A percentile compares a stretch with the other conserved stretches of the same genome.
Conservation (phyloP, 805 yeast species). For the Ogataea pilisensis region DNA sequence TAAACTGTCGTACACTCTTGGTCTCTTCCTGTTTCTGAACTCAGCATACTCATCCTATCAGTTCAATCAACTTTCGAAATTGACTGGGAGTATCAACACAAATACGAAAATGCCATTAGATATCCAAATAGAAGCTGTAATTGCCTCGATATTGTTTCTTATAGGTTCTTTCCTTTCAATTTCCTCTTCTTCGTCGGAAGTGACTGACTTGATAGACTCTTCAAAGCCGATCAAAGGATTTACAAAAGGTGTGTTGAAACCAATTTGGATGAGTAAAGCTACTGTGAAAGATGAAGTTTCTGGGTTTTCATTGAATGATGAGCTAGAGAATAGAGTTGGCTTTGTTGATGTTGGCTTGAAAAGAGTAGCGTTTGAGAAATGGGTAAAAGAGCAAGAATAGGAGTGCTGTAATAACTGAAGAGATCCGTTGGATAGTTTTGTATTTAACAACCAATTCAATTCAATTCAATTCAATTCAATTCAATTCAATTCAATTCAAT, state of each 20-base stretch:
- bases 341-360: slow-evolving; percentile 46
- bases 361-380: slow-evolving; percentile 40
- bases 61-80: slow-evolving; percentile 37
- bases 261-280: slow-evolving; percentile 46
- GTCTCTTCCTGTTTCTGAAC: slow-evolving; percentile 34
- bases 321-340: slow-evolving; percentile 45
- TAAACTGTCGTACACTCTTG: slow-evolving; percentile 3
- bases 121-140: slow-evolving; percentile 45
- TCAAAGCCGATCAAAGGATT: slow-evolving; percentile 24
- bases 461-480: neutral
- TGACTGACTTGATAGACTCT: neutral
- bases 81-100: slow-evolving; percentile 8
- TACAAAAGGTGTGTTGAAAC: slow-evolving; percentile 34
- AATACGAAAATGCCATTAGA: slow-evolving; percentile 37
- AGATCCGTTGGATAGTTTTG: neutral
- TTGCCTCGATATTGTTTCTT: slow-evolving; percentile 43
- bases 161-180: slow-evolving; percentile 36
- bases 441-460: neutral
- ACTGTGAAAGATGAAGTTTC: slow-evolving; percentile 42
- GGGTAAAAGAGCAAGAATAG: slow-evolving; percentile 22
- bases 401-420: neutral
- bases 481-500: neutral
- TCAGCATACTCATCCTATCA: slow-evolving; percentile 54
- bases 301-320: slow-evolving; percentile 41
- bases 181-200: slow-evolving; percentile 14